phyloP scores from a whole-genome alignment of 371 early-diverging fungal species.

The Mucor lusitanicus region DNA sequence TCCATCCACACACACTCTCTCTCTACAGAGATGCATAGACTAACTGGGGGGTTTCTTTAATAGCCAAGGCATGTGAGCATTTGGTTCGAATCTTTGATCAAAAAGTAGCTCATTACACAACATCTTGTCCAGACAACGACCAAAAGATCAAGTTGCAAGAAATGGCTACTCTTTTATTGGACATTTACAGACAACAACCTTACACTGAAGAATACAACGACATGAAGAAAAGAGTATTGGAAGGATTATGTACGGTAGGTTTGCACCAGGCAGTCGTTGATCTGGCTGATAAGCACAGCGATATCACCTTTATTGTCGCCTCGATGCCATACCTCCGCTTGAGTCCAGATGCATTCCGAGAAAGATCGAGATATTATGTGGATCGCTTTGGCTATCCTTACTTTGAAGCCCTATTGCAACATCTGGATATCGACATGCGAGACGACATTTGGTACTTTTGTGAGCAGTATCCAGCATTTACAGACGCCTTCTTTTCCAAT shows the following conservation, averaged over 20 bases:
- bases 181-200: neutral
- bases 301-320: neutral
- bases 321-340: neutral
- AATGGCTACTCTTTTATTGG: neutral
- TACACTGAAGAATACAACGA: neutral
- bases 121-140: neutral
- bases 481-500: neutral
- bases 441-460: neutral
- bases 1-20: neutral
- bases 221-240: neutral
- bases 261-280: neutral
- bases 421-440: neutral
- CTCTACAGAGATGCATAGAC: neutral
- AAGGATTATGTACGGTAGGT: neutral
- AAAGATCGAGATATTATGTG: neutral
- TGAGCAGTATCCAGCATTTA: neutral
- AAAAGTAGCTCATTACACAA: neutral
- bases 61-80: neutral
- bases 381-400: constrained; percentile 3
- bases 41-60: neutral
- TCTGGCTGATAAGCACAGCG: constrained; percentile 5
- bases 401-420: neutral
- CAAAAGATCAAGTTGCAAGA: neutral
- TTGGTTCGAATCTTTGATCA: neutral
- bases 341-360: neutral